Conservation (phyloP, 768 basidiomycete genomes). For the Gymnopilus dilepis region DNA sequence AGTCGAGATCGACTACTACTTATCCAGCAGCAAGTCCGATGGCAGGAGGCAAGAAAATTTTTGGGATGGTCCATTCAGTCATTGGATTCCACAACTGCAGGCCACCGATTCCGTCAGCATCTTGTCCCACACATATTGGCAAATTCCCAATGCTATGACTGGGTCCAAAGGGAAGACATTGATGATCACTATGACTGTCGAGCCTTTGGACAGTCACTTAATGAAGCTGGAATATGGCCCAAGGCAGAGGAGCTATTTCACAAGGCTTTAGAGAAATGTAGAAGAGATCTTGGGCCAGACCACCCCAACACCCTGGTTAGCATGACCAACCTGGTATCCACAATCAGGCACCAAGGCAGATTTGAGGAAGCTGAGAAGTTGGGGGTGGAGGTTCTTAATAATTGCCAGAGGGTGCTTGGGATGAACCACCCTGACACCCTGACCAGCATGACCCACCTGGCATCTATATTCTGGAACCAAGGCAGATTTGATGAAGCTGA, state of each 20-base stretch:
- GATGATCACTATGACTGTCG: not conserved
- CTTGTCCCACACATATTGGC: not conserved
- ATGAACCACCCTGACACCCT: not conserved
- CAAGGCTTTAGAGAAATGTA: not conserved
- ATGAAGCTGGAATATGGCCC: not conserved
- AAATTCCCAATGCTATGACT: not conserved
- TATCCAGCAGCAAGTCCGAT: not conserved
- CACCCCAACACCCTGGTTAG: not conserved
- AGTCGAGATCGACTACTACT: not conserved
- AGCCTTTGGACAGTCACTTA: not conserved
- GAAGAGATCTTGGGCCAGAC: not conserved
- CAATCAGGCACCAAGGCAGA: not conserved
- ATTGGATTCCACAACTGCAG: too few species aligned
- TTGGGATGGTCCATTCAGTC: not conserved
- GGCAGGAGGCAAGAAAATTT: not conserved
- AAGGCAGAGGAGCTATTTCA: not conserved
- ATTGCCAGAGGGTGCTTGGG: not conserved
- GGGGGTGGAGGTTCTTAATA: too few species aligned
- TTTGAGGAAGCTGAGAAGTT: too few species aligned
- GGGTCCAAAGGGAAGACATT: not conserved
- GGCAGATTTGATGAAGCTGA: not conserved
- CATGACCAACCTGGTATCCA: not conserved
- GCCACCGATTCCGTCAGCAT: not conserved
- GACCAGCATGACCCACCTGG: not conserved
- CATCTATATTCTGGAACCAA: not conserved